Evolutionary conservation across 768 basidiomycete genomes (phyloP).

Genomic region (Heimioporus sp.): DNA sequence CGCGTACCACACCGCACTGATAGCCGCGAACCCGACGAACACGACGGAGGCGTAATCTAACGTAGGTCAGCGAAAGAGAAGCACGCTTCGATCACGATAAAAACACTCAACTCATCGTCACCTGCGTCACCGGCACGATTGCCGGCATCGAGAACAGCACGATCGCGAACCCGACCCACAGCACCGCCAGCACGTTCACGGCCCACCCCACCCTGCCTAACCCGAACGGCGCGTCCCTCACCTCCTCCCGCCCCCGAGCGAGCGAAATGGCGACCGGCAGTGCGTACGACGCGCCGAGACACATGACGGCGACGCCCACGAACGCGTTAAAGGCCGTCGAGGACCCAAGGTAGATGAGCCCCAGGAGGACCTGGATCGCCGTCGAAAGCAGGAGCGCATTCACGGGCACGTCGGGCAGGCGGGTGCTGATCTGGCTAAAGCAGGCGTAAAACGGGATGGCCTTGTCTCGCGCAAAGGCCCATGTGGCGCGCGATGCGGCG

Average conservation of each 20-base stretch:
- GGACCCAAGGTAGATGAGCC: slow-evolving; percentile 61
- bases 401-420: slow-evolving; percentile 48
- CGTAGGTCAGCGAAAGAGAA: background rate
- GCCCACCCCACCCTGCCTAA: slow-evolving; percentile 44
- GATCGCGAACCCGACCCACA: slow-evolving; percentile 62
- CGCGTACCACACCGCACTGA: slow-evolving; percentile 61
- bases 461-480: slow-evolving; percentile 69
- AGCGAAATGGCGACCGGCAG: slow-evolving; percentile 60
- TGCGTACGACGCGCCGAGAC: slow-evolving; percentile 60
- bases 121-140: slow-evolving; percentile 50
- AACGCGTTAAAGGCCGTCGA: slow-evolving; percentile 68
- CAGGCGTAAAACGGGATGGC: slow-evolving; percentile 54
- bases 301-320: slow-evolving; percentile 64
- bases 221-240: slow-evolving; percentile 49
- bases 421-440: slow-evolving; percentile 46
- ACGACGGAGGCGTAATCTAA: slow-evolving; percentile 68
- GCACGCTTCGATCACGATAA: background rate
- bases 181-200: slow-evolving; percentile 50
- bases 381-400: slow-evolving; percentile 63
- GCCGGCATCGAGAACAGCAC: slow-evolving; percentile 71
- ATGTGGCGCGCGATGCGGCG: slow-evolving; percentile 66
- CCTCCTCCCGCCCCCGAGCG: slow-evolving; percentile 39
- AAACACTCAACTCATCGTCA: slow-evolving; percentile 45
- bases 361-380: slow-evolving; percentile 54
- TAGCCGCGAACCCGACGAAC: slow-evolving; percentile 57